Evolutionary conservation across 441 rosid species (phyloP), one percentile per base, ranked within the genome.

Genomic region (Francoa sonchifolia): DNA sequence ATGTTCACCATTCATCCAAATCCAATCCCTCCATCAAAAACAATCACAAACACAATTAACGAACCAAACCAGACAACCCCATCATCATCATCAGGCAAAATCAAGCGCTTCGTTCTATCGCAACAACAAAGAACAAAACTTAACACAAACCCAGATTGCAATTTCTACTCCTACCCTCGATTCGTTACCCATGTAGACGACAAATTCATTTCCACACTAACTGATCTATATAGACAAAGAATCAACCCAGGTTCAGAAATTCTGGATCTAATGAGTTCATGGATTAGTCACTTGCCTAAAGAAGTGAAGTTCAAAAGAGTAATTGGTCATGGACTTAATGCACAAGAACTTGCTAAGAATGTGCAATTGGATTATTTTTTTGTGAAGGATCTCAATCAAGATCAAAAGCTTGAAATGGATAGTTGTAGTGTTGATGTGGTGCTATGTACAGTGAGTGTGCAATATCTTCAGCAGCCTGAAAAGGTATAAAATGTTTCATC

Each of bases 311-410:
- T 62, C 71, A 67, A 63, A 49, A 80, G 77, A 69, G 82, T 83
- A 27, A 87, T 78, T 28, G 95, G 97, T 0, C 95, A 88, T 50
- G 93, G 97, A 30, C 85, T 88, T 23, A 88, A 88, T 32, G 87
- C 87, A 9, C 90, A 68, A 38, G 97, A 88, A 58, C 93, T 88
- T 29, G 73, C 85, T 8, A 78, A 57, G 67, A 78, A 74, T 22
- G 65, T 65, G 15, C 47, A 65, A 34, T 48, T 78, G 36, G 79
- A 74, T 31, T 69, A 69, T 28, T 78, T 74, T 58, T 57, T 74
- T 13, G 77, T 74, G 38, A 74, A 83, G 77, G 95, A 88, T 64
- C 77, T 88, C 6, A 88, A 88, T 57, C 58, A 57, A 41, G 85
- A 78, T 21, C 82, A 75, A 48, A 63, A 49, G 30, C 70, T 83